Evolutionary conservation across 345 rosid genomes (phyloP), one percentile per base, ranked within the genome.

Genomic region (Rhodamnia argentea): DNA sequence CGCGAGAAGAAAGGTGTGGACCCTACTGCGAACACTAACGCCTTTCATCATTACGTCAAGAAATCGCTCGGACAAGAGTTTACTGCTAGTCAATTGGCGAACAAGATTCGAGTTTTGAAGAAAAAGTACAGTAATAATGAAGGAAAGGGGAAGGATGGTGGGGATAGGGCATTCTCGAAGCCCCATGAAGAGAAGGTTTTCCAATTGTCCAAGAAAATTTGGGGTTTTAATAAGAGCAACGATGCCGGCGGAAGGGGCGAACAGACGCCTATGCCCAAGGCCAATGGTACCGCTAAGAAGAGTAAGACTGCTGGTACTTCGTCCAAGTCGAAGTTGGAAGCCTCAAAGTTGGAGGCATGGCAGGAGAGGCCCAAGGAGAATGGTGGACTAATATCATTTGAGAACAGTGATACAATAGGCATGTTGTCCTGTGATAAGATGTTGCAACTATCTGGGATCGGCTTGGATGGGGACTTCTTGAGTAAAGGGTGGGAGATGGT

Each of bases 31-130:
- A 62, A 89, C 52, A 76, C 83, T 84, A 55, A 40, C 29, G 84
- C 51, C 1, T 90, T 91, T 70, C 74, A 84, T 82, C 87, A 85
- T 9, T 91, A 82, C 32, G 86, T 90, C 37, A 87, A 76, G 70
- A 75, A 85, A 40, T 54, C 83, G 5, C 85, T 91, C 24, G 85
- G 84, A 7, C 32, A 82, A 4, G 88, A 87, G 16, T 87, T 85
- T 37, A 85, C 87, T 1, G 78, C 37, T 15, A 29, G 44, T 16
- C 90, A 91, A 58, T 22, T 91, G 52, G 52, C 24, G 18, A 82
- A 51, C 56, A 91, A 90, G 84, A 78, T 91, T 42, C 53, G 88
- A 23, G 57, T 44, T 24, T 13, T 87, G 55, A 78, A 81, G 87
- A 83, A 42, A 7, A 89, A 87, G 78, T 87, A 74, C 55, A 42